Base-by-base conservation (phyloP, 129 eudicot species). In the Artemisia annua region DNA sequence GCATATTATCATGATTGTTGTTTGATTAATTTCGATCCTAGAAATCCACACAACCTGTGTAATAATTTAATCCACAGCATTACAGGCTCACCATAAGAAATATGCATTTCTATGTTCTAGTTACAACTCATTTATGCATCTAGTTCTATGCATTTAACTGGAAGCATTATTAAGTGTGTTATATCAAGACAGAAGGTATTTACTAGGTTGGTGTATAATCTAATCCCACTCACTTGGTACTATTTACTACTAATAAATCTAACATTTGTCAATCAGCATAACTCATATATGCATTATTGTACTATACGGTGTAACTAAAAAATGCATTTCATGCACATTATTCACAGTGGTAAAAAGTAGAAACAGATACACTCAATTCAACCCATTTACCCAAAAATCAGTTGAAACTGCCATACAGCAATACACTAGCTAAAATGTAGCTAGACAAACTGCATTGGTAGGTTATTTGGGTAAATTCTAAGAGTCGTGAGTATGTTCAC, bases 251-350 rank as follows among this genome's bases (percentile, higher is more conserved):
- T 24, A 12, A 12, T 55, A 55, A 3, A 17, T 55, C 60, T 17
- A 55, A 0, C 60, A 55, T 55, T 15, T 16, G 24, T n/a, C 20
- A 55, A 55, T 3, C 13, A 7, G 19, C 59, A 6, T 8, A 46
- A 60, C 30, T 48, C 68, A n/a, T 62, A 39, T 28, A 56, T 58
- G 57, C 55, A 58, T 59, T 46, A 18, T 54, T 56, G 43, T 71
- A 57, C 66, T 48, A 19, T 7, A 14, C 30, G 11, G 67, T 69
- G 22, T 63, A 70, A 39, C 43, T 32, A 35, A 54, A 20, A 7
- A 18, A 2, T 56, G 2, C 2, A 70, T 20, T 15, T 56, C 22
- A 39, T 71, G 18, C 63, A 20, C 35, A 19, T 19, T 58, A 54
- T 54, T 54, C 19, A 16, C 24, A 54, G 59, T 54, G 59, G 59